phyloP scores from a whole-genome alignment of 208 protist species.

The Acanthamoeba lenticulata region DNA sequence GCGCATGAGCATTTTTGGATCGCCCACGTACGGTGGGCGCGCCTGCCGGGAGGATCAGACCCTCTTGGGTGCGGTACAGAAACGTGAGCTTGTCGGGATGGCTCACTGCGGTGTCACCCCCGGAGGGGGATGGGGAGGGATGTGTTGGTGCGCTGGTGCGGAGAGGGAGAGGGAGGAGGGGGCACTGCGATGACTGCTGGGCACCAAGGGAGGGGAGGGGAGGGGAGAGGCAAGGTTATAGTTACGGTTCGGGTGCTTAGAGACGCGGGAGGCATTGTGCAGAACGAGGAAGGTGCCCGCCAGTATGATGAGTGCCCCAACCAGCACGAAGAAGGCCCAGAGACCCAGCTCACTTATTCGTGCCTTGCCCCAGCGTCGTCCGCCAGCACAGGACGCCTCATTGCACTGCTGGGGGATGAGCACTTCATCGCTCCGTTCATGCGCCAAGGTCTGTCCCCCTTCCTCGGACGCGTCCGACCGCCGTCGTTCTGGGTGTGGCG shows the following conservation, averaged over 20 bases:
- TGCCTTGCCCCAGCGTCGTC: not conserved
- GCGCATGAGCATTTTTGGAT: not conserved
- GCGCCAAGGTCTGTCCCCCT: not conserved
- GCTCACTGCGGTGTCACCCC: no score
- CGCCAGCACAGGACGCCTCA: not conserved
- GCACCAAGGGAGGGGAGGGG: not conserved
- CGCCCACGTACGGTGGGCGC: not conserved
- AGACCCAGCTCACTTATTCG: not conserved
- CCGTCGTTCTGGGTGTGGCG: no score
- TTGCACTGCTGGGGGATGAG: not conserved
- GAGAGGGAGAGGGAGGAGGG: no score
- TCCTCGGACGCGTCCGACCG: not conserved
- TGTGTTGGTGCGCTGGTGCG: no score
- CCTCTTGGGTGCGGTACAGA: no score
- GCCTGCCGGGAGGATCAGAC: no score
- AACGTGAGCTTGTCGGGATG: no score
- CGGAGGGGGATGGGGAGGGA: no score
- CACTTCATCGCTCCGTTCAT: not conserved
- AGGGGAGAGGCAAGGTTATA: not conserved
- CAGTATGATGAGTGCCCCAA: not conserved
- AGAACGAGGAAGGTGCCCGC: conserved; percentile 39
- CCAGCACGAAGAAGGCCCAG: conserved; percentile 28
- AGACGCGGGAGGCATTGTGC: not conserved
- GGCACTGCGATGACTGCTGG: no score
- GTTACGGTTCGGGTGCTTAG: not conserved